Percentiles rank a stretch among this genome's conserved stretches.
Evolutionary conservation across 2,329 filamentous ascomycete genomes (phyloP).

Genomic region (Hypoxylon sp.): DNA sequence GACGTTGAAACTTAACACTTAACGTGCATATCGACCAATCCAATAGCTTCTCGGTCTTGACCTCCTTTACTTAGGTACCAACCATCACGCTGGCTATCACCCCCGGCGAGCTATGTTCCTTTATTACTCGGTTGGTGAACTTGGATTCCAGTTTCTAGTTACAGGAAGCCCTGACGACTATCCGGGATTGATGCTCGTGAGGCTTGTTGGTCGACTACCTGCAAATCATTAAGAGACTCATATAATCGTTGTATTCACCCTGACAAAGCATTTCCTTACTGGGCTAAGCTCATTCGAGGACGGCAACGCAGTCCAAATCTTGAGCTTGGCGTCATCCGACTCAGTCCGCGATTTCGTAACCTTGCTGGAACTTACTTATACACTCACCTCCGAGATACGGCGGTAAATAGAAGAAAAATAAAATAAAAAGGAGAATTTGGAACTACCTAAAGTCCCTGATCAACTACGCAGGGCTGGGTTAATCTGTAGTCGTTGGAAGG

Average conservation of each 20-base stretch:
- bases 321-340: constrained; percentile 4
- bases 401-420: not conserved
- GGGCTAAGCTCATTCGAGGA: not conserved
- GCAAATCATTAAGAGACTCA: not conserved
- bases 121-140: constrained; percentile 1
- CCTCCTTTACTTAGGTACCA: not conserved
- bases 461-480: not conserved
- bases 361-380: not conserved
- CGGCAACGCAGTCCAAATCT: not conserved
- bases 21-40: constrained; percentile 21
- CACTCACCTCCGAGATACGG: not conserved
- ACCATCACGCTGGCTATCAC: not conserved
- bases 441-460: not conserved
- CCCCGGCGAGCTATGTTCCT: constrained; percentile 5
- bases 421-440: not conserved
- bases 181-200: constrained; percentile 15
- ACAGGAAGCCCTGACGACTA: not conserved
- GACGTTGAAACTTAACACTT: constrained; percentile 22
- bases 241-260: not conserved
- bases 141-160: not conserved
- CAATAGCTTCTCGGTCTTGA: constrained; percentile 4
- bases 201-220: not conserved
- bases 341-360: not conserved
- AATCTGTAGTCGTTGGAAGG: not conserved
- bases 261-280: constrained; percentile 1